A percentile compares a stretch with the other conserved stretches of the same genome.
Evolutionary conservation across 768 basidiomycete genomes (phyloP).

Genomic region (Tubosaeta brunneosetosa): DNA sequence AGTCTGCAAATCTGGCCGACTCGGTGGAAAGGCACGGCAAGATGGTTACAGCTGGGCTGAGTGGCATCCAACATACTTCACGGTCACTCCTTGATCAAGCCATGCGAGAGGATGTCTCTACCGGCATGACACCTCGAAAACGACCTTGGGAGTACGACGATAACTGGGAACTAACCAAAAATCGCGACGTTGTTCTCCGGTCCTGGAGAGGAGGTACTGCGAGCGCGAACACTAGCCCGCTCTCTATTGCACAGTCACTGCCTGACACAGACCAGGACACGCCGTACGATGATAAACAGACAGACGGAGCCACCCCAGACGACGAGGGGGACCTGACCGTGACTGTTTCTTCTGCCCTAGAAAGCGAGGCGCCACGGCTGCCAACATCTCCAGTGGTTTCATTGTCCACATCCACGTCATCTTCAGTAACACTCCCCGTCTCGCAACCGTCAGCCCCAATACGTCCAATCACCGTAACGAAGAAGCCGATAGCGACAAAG

Average conservation of each 20-base stretch:
- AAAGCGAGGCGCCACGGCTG: conserved; percentile 10
- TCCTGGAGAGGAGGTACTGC: conserved; percentile 40
- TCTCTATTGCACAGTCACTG: conserved; percentile 35
- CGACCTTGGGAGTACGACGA: conserved; percentile 66
- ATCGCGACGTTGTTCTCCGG: conserved; percentile 55
- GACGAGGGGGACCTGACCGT: conserved; percentile 19
- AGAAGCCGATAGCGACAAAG: conserved; percentile 22
- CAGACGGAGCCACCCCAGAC: conserved; percentile 21
- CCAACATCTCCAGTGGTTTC: conserved; percentile 28
- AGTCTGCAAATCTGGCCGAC: conserved; percentile 42
- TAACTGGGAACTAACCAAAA: conserved; percentile 66
- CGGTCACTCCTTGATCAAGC: conserved; percentile 53
- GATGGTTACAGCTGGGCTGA: conserved; percentile 40
- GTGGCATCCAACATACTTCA: conserved; percentile 46
- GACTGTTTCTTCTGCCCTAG: conserved; percentile 11
- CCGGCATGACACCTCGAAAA: conserved; percentile 75
- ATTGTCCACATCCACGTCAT: conserved; percentile 37
- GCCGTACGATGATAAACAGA: conserved; percentile 11
- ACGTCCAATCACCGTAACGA: conserved; percentile 7
- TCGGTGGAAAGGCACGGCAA: conserved; percentile 42
- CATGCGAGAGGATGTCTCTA: conserved; percentile 57
- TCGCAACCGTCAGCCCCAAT: conserved; percentile 8
- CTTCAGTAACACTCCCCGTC: conserved; percentile 29
- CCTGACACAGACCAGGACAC: conserved; percentile 26
- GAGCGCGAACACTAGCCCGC: conserved; percentile 34